Base-by-base conservation (phyloP, 768 basidiomycete species). In the Trametes elegans region DNA sequence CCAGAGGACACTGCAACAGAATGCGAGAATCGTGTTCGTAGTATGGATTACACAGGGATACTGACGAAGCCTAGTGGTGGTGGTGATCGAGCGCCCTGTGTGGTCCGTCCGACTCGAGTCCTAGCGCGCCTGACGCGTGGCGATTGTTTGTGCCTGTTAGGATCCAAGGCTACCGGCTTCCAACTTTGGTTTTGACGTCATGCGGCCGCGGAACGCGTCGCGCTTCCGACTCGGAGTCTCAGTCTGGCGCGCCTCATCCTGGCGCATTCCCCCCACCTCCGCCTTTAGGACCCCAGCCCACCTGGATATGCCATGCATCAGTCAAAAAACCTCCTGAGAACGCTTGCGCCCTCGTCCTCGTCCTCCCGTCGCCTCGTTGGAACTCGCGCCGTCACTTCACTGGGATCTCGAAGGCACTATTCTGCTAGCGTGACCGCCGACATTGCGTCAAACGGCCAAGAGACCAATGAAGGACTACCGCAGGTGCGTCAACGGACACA, bases 81-180 rank as follows among this genome's bases (percentile, higher is more conserved):
- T n/a, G n/a, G n/a, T n/a, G n/a, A n/a, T n/a, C n/a, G n/a, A n/a
- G n/a, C n/a, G n/a, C n/a, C n/a, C n/a, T n/a, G n/a, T n/a, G n/a
- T n/a, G n/a, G n/a, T n/a, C n/a, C n/a, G n/a, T n/a, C n/a, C n/a
- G n/a, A n/a, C n/a, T n/a, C n/a, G n/a, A n/a, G n/a, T n/a, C n/a
- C n/a, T n/a, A n/a, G n/a, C 31, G 31, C 31, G 34, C 34, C 34
- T 35, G 13, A 26, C 28, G 27, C 24, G 39, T 41, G 34, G 57
- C n/a, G 55, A 52, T 61, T 67, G 58, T 60, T 64, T 66, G 58
- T 29, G 31, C 29, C 7, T 64, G 60, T 65, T 66, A 53, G 60
- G 52, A 61, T 64, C 60, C 14, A 38, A 64, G 62, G 65, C 52
- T 42, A 3, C 36, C 55, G 57, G 51, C 40, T 62, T 34, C 64